Evolutionary conservation across 306 rosid genomes (phyloP).

Genomic region (Lithocarpus polystachyus): DNA sequence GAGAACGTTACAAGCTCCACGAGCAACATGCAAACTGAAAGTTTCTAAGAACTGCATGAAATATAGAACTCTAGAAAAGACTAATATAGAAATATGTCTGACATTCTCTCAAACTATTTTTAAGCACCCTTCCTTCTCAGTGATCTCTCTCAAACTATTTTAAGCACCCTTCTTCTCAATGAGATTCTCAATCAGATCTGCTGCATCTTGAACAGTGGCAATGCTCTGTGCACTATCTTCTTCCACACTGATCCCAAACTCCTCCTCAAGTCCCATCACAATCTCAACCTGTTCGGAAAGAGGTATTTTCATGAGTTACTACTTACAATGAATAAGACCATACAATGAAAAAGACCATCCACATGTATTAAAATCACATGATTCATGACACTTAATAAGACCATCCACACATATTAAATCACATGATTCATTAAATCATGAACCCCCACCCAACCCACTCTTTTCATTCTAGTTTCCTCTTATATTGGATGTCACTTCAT

Average conservation of each 20-base stretch:
- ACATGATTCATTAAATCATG: no score
- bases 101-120: slow-evolving; percentile 11
- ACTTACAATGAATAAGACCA: neutral
- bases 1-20: neutral
- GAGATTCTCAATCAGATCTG: slow-evolving; percentile 74
- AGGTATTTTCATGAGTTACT: neutral
- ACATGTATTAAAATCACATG: no score
- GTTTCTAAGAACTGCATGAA: neutral
- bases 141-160: slow-evolving; percentile 24
- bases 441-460: no score
- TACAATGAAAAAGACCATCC: neutral
- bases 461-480: no score
- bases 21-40: neutral
- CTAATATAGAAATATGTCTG: neutral
- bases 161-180: slow-evolving; percentile 46
- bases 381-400: no score
- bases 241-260: slow-evolving; percentile 63
- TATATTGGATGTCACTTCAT: neutral
- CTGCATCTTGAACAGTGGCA: slow-evolving; percentile 92
- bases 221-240: slow-evolving; percentile 94
- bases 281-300: slow-evolving; percentile 69
- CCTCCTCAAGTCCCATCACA: slow-evolving; percentile 98
- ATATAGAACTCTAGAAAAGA: neutral
- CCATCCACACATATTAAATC: no score
- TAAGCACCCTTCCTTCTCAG: slow-evolving; percentile 44